Evolutionary conservation across 2,329 filamentous ascomycete genomes (phyloP).

Genomic region (Pseudogymnoascus sp.): DNA sequence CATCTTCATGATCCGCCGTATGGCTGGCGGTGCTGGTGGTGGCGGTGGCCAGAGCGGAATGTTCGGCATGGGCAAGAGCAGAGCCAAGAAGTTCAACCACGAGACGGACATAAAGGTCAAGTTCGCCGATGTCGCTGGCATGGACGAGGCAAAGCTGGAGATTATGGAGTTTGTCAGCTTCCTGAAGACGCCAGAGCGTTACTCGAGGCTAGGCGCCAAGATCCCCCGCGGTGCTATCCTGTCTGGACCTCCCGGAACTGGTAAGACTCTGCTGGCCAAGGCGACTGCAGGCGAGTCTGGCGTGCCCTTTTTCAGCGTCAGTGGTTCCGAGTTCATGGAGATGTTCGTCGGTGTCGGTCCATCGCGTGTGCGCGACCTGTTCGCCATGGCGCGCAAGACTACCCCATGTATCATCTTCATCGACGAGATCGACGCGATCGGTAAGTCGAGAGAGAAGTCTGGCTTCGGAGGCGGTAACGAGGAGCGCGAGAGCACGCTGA

Average conservation of each 20-base stretch:
- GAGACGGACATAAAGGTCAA: constrained; percentile 95
- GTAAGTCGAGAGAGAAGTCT: constrained; percentile 76
- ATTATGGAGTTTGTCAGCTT: constrained; percentile 99
- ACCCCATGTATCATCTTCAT: constrained; percentile 99
- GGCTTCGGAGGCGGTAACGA: constrained; percentile 88
- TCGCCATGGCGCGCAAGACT: constrained; percentile 89
- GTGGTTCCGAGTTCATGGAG: constrained; percentile 96
- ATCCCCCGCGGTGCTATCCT: constrained; percentile 95
- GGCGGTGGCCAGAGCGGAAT: constrained; percentile 65
- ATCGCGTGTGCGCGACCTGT: constrained; percentile 88
- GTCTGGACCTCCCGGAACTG: constrained; percentile 94
- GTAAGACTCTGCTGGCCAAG: constrained; percentile 95
- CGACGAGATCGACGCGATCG: constrained; percentile 97
- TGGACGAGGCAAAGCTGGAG: constrained; percentile 96
- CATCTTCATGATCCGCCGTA: constrained; percentile 69
- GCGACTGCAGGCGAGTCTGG: constrained; percentile 94
- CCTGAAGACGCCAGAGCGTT: constrained; percentile 84
- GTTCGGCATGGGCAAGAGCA: constrained; percentile 93
- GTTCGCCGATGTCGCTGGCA: constrained; percentile 91
- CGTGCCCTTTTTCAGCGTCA: constrained; percentile 97
- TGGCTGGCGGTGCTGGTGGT: constrained; percentile 49
- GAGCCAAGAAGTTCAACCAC: constrained; percentile 95
- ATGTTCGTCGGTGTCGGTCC: constrained; percentile 99
- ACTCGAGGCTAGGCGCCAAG: constrained; percentile 91
- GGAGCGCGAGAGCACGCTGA: constrained; percentile 91